Evolutionary conservation across 2,329 filamentous ascomycete genomes (phyloP), one percentile per base, ranked within the genome.

Genomic region (Pestalotiopsis sp.): DNA sequence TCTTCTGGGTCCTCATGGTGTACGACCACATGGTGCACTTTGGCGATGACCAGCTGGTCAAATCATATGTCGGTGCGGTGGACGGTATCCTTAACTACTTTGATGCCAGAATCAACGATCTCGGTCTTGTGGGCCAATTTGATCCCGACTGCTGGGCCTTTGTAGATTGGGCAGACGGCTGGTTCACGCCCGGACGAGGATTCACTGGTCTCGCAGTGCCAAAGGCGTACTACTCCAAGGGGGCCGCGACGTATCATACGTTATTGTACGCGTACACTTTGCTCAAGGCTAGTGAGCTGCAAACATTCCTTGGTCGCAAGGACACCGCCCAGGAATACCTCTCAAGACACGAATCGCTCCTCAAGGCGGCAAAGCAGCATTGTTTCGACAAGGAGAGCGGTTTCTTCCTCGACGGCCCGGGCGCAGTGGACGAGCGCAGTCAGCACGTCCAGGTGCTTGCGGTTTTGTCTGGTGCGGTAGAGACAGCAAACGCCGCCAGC

Each of bases 131-230:
- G 11, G 70, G 76, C 17, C 69, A 70, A 0, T 71, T 78, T 0
- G 73, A 76, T 0, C 66, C 72, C 0, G 72, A 76, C 11, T 72
- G 73, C 1, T 80, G 78, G 78, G 76, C 78, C 31, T 80, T 78
- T 23, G 77, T 79, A 17, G 78, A 80, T 68, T 79, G 78, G 78
- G 78, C 77, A 6, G 73, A 74, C 4, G 77, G 73, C 2, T 80
- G 78, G 78, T 66, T 57, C 27, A 71, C 64, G 71, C 76, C 23
- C 38, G 61, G 2, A 4, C 14, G 36, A n/a, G 61, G 61, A 2
- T 65, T 68, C 27, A 49, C 45, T 17, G 67, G 67, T 7, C 39
- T 68, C 12, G 67, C 67, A 3, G 65, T 70, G 12, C 68, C 70
- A 9, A 67, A 65, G 25, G 66, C 68, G 17, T 71, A 71, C 39